These are phyloP conservation scores for Fusarium beomiforme DNA, from an alignment of 2,329 filamentous ascomycete species.

Conservation along the genomic window DNA sequence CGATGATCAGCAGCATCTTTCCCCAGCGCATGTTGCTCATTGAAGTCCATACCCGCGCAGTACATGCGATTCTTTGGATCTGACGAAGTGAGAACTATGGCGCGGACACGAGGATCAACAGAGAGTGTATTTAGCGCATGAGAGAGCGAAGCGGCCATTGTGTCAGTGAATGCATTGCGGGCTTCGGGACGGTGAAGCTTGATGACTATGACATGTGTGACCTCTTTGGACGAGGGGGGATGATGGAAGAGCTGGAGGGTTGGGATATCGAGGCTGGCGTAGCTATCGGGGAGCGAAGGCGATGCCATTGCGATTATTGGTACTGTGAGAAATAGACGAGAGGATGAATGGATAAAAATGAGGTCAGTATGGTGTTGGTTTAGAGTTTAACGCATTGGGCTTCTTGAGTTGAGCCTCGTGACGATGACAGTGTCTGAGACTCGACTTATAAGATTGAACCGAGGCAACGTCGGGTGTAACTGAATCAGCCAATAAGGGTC, in stretches of 20 bases:
- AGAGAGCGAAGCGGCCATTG: conserved; percentile 71
- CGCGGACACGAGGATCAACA: conserved; percentile 62
- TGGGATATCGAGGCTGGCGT: conserved; percentile 54
- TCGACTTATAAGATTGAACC: conserved; percentile 27
- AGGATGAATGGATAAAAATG: background rate
- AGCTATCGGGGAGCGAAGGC: conserved; percentile 47
- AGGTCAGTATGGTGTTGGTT: conserved; percentile 8
- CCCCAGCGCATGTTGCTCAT: conserved; percentile 44
- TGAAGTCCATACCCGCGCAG: conserved; percentile 68
- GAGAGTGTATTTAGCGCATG: conserved; percentile 62
- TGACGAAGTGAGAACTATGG: conserved; percentile 64
- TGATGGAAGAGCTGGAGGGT: conserved; percentile 61
- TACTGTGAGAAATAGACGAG: background rate
- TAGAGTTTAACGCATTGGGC: conserved; percentile 14
- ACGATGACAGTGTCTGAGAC: background rate
- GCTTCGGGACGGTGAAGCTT: conserved; percentile 70
- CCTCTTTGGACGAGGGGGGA: conserved; percentile 59
- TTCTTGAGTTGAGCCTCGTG: conserved; percentile 11
- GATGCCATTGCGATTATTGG: conserved; percentile 35
- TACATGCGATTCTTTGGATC: conserved; percentile 61
- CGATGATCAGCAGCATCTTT: conserved; percentile 50
- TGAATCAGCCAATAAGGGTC: background rate
- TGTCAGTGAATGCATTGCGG: conserved; percentile 75
- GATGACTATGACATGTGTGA: conserved; percentile 70
- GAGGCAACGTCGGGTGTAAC: conserved; percentile 3